phyloP scores from a whole-genome alignment of 2,329 filamentous ascomycete genomes.

The Fusarium chuoi region DNA sequence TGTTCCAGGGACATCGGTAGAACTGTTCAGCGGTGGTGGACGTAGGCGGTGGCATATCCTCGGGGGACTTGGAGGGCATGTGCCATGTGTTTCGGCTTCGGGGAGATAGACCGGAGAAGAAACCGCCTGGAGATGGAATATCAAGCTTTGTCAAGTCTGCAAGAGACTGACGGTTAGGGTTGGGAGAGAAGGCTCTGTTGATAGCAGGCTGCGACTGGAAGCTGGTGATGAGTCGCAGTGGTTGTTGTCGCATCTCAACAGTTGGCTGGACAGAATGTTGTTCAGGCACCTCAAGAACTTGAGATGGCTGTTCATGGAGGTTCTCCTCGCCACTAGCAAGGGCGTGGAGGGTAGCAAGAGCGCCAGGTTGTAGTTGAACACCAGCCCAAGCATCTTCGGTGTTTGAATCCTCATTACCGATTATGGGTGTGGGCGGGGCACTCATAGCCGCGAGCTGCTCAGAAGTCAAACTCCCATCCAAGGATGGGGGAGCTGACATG shows the following conservation, averaged over 20 bases:
- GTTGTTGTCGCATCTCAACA: conserved; percentile 62
- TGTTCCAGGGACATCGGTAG: conserved; percentile 84
- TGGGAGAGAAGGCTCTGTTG: conserved; percentile 44
- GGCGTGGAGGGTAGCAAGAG: conserved; percentile 82
- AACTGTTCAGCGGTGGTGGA: conserved; percentile 94
- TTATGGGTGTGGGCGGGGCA: conserved; percentile 84
- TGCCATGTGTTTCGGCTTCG: conserved; percentile 86
- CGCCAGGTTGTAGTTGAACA: conserved; percentile 80
- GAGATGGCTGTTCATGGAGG: conserved; percentile 60
- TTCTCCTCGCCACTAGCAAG: conserved; percentile 73
- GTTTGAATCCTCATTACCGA: conserved; percentile 65
- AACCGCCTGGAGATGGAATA: conserved; percentile 90
- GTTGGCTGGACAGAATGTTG: conserved; percentile 35
- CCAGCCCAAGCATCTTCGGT: conserved; percentile 75
- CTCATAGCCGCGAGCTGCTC: conserved; percentile 87
- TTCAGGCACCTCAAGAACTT: conserved; percentile 57
- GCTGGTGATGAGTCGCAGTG: conserved; percentile 60
- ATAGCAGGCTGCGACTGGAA: conserved; percentile 44
- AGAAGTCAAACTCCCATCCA: conserved; percentile 88
- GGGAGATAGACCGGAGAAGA: conserved; percentile 86
- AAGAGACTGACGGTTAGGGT: conserved; percentile 62
- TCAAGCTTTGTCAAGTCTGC: conserved; percentile 83
- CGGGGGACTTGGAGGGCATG: conserved; percentile 63
- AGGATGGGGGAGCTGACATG: conserved; percentile 83
- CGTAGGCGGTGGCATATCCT: conserved; percentile 72